Percentiles rank a stretch among this genome's conserved stretches.
Evolutionary conservation across 2,329 filamentous ascomycete species (phyloP).

Genomic region (Zalaria sp.): DNA sequence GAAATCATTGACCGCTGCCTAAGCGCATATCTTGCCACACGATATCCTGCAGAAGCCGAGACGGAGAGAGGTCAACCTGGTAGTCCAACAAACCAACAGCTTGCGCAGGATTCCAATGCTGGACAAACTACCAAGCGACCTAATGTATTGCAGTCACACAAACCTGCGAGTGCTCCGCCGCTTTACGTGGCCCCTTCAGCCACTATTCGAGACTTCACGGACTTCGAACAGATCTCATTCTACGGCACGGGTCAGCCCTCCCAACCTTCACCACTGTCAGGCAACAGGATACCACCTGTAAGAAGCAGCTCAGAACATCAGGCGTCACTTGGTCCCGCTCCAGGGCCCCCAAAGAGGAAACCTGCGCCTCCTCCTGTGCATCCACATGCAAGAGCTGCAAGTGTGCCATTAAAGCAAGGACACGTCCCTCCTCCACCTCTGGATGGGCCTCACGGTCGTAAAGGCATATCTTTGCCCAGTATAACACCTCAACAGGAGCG

Average conservation of each 20-base stretch:
- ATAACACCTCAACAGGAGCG: slow-evolving; percentile 8
- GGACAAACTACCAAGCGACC: too few species aligned
- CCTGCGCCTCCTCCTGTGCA: background rate
- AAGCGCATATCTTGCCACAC: slow-evolving; percentile 31
- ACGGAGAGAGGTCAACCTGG: too few species aligned
- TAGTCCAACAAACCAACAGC: too few species aligned
- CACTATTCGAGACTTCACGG: slow-evolving; percentile 11
- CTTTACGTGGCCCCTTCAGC: slow-evolving; percentile 2
- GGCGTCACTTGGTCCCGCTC: too few species aligned
- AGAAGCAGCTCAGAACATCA: background rate
- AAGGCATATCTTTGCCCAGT: too few species aligned
- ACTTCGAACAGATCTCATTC: slow-evolving; percentile 12
- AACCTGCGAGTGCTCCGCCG: too few species aligned
- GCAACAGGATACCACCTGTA: background rate
- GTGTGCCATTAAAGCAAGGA: background rate
- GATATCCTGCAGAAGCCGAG: slow-evolving; percentile 3
- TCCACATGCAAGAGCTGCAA: background rate
- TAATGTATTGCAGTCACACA: too few species aligned
- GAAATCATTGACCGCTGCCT: slow-evolving; percentile 43
- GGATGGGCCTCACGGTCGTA: too few species aligned
- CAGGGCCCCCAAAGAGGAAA: background rate
- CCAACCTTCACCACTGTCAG: background rate
- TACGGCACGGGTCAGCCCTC: background rate
- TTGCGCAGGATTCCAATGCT: too few species aligned
- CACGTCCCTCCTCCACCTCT: too few species aligned